Evolutionary conservation across 768 basidiomycete species (phyloP), one percentile per base, ranked within the genome.

Genomic region (Tulasnella sp.): DNA sequence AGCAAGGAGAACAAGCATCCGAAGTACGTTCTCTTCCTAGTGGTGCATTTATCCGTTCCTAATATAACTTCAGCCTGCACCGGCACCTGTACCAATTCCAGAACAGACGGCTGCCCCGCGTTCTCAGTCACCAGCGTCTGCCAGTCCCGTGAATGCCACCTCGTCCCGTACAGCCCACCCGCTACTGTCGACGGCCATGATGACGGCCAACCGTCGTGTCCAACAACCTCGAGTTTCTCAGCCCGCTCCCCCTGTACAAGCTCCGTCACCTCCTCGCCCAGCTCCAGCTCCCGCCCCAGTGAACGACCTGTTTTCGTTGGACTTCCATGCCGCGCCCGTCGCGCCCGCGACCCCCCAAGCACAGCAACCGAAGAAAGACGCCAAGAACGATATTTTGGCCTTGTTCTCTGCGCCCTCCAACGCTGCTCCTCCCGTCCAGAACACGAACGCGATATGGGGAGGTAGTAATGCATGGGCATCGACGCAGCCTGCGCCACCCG

Each of bases 311-410:
- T 92, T 93, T 67, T 79, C 83, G 25, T 80, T 93, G 54, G 89
- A 93, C 68, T 94, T 93, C 69, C 83, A 85, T 62, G 73, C 66
- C 2, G 62, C 65, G 2, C 80, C 84, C 0, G 64, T 77, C 2
- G 62, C 71, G 25, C 49, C 72, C 5, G 41, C 72, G 6, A 19
- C 68, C 1, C 54, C 71, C 0, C 60, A 54, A 2, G 54, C 53
- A 32, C 59, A 39, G 17, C 65, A 66, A 41, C 72, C 75, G 0
- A 76, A 75, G 67, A 87, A 86, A 65, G 83, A 87, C 63, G 76
- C 82, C 42, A 92, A 90, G 63, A 77, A 86, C 54, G 85, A 93
- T 62, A 93, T 93, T 61, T 73, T 93, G 15, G 86, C 86, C 0
- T 75, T 93, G 39, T 91, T 87, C 68, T 79, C 84, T 14, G 63